Conservation (phyloP, 768 basidiomycete genomes). For the Cystofilobasidium capitatum region DNA sequence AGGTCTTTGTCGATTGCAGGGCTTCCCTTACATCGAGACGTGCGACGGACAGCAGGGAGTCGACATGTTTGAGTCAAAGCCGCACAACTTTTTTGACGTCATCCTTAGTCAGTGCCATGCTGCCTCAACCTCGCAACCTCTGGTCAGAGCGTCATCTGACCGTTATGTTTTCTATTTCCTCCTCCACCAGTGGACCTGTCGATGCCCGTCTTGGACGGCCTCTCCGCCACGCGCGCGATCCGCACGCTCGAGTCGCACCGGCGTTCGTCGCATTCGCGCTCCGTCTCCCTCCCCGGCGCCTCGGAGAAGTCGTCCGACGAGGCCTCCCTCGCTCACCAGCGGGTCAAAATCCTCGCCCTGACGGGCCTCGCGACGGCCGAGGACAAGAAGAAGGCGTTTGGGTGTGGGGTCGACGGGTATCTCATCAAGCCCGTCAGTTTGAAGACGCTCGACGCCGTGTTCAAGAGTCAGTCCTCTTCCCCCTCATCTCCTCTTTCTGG, state of each 20-base stretch:
- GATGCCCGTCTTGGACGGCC: constrained; percentile 90
- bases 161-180: too few species aligned
- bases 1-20: constrained; percentile 40
- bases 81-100: constrained; percentile 60
- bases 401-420: constrained; percentile 78
- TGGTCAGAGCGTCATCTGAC: too few species aligned
- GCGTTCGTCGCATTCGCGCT: constrained; percentile 22
- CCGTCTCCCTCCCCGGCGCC: constrained; percentile 1
- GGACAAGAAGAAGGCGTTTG: constrained; percentile 82
- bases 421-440: constrained; percentile 88
- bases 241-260: constrained; percentile 57
- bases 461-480: constrained; percentile 18
- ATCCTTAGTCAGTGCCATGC: constrained; percentile 50
- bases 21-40: constrained; percentile 66
- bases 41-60: constrained; percentile 80
- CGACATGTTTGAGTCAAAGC: constrained; percentile 49
- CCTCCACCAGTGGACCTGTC: constrained; percentile 71
- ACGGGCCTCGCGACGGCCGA: constrained; percentile 90
- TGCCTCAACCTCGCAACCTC: too few species aligned
- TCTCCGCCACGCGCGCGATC: constrained; percentile 74
- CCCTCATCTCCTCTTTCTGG: not conserved
- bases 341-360: constrained; percentile 60
- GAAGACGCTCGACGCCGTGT: constrained; percentile 72
- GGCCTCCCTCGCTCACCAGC: constrained; percentile 9
- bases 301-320: constrained; percentile 11